Evolutionary conservation across 2,329 filamentous ascomycete species (phyloP).

Genomic region (Acrocalymma vagum): DNA sequence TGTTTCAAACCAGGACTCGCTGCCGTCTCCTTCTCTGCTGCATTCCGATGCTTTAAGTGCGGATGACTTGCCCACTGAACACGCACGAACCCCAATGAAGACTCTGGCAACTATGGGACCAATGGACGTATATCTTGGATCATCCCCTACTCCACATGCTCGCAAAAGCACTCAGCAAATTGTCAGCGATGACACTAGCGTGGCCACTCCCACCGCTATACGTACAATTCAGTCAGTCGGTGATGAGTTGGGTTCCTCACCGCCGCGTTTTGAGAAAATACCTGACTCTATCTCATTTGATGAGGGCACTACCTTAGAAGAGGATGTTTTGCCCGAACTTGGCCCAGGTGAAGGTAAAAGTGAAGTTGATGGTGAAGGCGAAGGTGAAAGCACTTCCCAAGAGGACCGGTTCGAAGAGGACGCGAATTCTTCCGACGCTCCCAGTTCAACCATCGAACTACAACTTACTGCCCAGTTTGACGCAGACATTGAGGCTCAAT

Average conservation of each 20-base stretch:
- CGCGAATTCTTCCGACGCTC: constrained; percentile 28
- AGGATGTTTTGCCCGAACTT: constrained; percentile 28
- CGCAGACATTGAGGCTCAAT: constrained; percentile 39
- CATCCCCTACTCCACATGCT: constrained; percentile 45
- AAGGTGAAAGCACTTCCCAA: constrained; percentile 13
- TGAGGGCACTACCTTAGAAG: constrained; percentile 43
- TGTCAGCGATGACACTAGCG: constrained; percentile 32
- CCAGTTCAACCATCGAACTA: constrained; percentile 42
- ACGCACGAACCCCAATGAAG: constrained; percentile 31
- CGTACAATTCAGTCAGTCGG: constrained; percentile 28
- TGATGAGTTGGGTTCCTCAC: constrained; percentile 45
- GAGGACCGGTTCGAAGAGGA: constrained; percentile 9
- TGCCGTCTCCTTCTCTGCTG: constrained; percentile 34
- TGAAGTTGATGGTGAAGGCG: constrained; percentile 3
- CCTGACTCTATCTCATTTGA: constrained; percentile 32
- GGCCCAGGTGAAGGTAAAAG: no score
- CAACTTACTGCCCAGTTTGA: constrained; percentile 46
- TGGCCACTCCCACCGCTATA: constrained; percentile 38
- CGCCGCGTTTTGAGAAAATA: constrained; percentile 38
- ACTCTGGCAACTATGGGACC: constrained; percentile 36
- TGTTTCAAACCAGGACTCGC: constrained; percentile 26
- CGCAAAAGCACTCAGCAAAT: constrained; percentile 35
- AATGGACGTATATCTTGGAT: constrained; percentile 45
- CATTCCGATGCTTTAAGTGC: constrained; percentile 36
- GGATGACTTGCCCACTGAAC: constrained; percentile 32